Base-by-base conservation (phyloP, 352 stramenopile genomes). In the Phytophthora ohioensis region DNA sequence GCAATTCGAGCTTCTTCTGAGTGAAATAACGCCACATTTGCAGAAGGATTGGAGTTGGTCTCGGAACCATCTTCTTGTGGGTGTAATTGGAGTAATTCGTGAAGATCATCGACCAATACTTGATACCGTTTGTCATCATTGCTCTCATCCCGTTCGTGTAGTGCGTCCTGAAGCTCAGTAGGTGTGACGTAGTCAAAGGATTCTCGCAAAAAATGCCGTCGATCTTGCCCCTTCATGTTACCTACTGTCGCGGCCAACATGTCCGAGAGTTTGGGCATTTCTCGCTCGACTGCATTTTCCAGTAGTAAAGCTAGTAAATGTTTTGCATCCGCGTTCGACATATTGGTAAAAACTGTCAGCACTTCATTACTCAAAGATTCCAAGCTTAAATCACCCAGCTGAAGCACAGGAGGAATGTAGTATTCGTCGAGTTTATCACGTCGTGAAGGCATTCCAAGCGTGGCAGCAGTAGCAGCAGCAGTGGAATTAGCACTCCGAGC, bases 41-140 rank as follows among this genome's bases (percentile, higher is more conserved):
- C 49, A 3, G 31, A 66, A 13, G 57, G n/a, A 47, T 52, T 52
- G 12, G 10, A 4, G 4, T 66, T 63, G 0, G 17, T 3, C 9
- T 60, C 60, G 0, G 13, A 17, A 12, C 42, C 21, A 6, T 58
- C 30, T 52, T 71, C 38, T 5, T 61, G 34, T 3, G 42, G 10
- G 36, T 75, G 45, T 6, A 80, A 48, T 7, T 65, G 67, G 32
- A 85, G 60, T 30, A 70, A 61, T 39, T 82, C 75, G 17, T 83
- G 79, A 15, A 91, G 63, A 48, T 92, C 83, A 17, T 82, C 71
- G 12, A 92, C 49, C 9, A 91, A 75, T 1, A 55, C 58, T 60
- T 82, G 71, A 56, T 82, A 88, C 4, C 72, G 57, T 67, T 90
- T 92, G 34, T 87, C 78, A 15, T 87, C 76, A 51, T 91, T 91